phyloP scores from a whole-genome alignment of 306 rosid species.

The Lithocarpus polystachyus region DNA sequence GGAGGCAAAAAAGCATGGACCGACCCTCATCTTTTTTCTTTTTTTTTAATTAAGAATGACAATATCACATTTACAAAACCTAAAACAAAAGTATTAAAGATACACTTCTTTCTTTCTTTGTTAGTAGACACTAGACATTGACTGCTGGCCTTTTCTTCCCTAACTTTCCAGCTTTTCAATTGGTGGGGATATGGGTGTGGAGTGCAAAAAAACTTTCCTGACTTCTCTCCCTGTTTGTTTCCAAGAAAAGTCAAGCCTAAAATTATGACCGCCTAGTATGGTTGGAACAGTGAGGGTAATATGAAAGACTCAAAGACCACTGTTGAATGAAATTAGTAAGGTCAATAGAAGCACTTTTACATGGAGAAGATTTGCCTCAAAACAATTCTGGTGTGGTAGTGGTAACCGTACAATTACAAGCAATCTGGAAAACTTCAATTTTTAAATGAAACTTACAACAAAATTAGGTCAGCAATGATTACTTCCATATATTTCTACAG shows the following conservation, averaged over 20 bases:
- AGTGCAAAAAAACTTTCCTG: constrained; percentile 26
- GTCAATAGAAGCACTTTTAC: too few species aligned
- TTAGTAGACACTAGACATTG: constrained; percentile 7
- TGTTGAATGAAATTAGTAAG: neutral
- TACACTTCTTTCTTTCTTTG: neutral
- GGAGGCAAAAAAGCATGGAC: constrained; percentile 9
- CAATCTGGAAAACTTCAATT: too few species aligned
- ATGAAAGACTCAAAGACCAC: neutral
- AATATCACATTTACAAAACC: neutral
- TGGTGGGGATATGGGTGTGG: constrained; percentile 9
- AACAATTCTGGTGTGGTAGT: too few species aligned
- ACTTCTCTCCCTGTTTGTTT: constrained; percentile 2
- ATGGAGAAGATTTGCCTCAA: too few species aligned
- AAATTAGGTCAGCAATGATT: too few species aligned
- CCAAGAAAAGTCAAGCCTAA: constrained; percentile 31
- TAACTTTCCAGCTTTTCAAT: constrained; percentile 25
- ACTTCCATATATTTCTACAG: too few species aligned
- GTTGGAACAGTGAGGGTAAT: neutral
- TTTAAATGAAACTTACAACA: too few species aligned
- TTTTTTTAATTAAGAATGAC: neutral
- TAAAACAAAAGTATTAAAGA: neutral
- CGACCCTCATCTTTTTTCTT: neutral
- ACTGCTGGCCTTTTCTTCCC: constrained; percentile 3
- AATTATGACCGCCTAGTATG: constrained; percentile 15
- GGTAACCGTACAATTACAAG: too few species aligned